Base-by-base conservation (phyloP, 169 alveolate species). In the Cryptosporidium ryanae region DNA sequence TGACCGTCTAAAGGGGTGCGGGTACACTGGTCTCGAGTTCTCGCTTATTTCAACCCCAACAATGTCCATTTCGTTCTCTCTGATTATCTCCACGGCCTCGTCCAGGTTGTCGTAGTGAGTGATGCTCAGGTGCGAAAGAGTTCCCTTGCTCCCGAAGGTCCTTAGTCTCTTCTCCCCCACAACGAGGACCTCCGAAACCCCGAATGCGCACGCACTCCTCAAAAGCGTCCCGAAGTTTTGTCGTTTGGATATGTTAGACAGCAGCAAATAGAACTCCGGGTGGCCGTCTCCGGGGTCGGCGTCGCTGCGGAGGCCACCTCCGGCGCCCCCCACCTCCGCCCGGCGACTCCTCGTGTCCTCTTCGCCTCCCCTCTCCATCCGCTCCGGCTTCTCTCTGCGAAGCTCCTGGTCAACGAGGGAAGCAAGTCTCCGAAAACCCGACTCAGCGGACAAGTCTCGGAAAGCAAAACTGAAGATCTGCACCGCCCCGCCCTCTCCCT, bases 41-140 rank as follows among this genome's bases (percentile, higher is more conserved):
- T 64, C 82, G 76, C 92, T 93, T 18, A 95, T 95, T 90, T 95
- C 98, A 29, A 95, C 87, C 25, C 96, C 98, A 90, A 95, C 94
- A 15, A 94, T 89, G 31, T 63, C 82, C 65, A 95, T 92, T 17
- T 90, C 82, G 50, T 91, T 90, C 43, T 91, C 90, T 31, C 46
- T 66, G n/a, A 91, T 66, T 67, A 89, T 81, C 17, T 82, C 82
- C 50, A 82, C 90, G 32, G 83, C 90, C 57, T 91, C 89, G 29
- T 50, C 57, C 52, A 91, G 66, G 27, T 25, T 84, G 21, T 50
- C 64, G 43, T 89, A 91, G 21, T 91, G 50, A 31, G 84, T 82
- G 21, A 91, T 65, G 13, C 82, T 50, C 27, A 91, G 64, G 63
- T 84, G 89, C 44, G 83, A 71, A 49, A 66, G 84, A 64, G 93